Conservation (phyloP, 371 early-diverging fungal genomes). For the Mortierella sp. region DNA sequence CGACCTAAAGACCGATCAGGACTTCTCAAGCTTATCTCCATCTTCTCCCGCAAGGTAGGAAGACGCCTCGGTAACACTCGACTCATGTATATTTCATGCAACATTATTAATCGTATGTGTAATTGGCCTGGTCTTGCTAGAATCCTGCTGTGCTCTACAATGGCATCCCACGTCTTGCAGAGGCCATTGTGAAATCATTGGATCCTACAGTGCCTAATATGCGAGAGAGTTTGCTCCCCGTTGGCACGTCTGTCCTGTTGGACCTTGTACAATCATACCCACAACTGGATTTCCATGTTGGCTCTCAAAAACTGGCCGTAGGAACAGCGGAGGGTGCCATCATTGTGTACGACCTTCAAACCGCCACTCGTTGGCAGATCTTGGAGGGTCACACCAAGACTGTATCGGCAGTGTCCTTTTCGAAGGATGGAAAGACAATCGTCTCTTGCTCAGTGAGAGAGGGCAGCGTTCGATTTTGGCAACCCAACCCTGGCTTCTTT, state of each 20-base stretch:
- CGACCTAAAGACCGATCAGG: slow-evolving; percentile 68
- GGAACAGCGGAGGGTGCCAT: slow-evolving; percentile 87
- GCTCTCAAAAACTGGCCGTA: slow-evolving; percentile 82
- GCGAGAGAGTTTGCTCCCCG: slow-evolving; percentile 78
- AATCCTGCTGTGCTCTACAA: slow-evolving; percentile 76
- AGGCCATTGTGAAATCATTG: slow-evolving; percentile 86
- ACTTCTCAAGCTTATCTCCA: slow-evolving; percentile 77
- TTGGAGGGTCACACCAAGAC: slow-evolving; percentile 76
- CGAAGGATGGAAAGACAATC: slow-evolving; percentile 84
- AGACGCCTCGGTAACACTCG: neutral
- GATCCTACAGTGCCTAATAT: slow-evolving; percentile 85
- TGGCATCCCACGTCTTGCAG: slow-evolving; percentile 76
- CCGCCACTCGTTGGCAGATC: slow-evolving; percentile 82
- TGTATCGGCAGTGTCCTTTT: slow-evolving; percentile 82
- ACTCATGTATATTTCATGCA: neutral
- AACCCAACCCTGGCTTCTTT: slow-evolving; percentile 79
- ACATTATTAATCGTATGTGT: neutral
- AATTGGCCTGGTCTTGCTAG: slow-evolving; percentile 44
- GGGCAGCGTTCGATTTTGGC: slow-evolving; percentile 83
- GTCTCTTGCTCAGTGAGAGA: slow-evolving; percentile 83
- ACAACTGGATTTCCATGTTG: slow-evolving; percentile 82
- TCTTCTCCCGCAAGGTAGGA: slow-evolving; percentile 80
- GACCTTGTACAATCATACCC: slow-evolving; percentile 87
- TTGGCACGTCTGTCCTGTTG: slow-evolving; percentile 82
- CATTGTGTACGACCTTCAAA: slow-evolving; percentile 87